phyloP scores from a whole-genome alignment of 2,329 filamentous ascomycete species.

The Juglanconis sp. region DNA sequence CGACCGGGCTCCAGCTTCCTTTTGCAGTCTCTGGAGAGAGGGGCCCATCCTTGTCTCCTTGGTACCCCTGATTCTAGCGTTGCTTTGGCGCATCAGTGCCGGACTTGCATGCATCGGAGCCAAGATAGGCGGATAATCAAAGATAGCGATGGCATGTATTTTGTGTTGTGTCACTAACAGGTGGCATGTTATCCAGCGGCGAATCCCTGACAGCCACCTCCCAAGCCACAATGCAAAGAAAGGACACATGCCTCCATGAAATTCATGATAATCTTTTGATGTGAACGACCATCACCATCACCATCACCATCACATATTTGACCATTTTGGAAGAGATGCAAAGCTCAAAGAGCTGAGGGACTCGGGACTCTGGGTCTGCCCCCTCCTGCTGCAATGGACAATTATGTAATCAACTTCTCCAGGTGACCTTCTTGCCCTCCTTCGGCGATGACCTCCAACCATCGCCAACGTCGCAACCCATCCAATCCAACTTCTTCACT shows the following conservation, averaged over 20 bases:
- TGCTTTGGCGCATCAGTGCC: slow-evolving; percentile 6
- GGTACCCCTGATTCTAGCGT: slow-evolving; percentile 18
- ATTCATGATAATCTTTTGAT: background rate
- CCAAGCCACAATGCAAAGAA: background rate
- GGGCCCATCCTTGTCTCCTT: background rate
- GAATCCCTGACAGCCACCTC: too few relatives aligned
- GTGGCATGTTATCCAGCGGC: too few relatives aligned
- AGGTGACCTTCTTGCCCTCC: background rate
- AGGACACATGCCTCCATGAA: background rate
- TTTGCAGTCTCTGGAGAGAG: background rate
- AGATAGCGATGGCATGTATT: slow-evolving; percentile 3
- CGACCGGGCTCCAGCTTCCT: slow-evolving; percentile 10
- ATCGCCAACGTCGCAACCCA: background rate
- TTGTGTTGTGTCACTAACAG: background rate
- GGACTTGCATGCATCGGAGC: slow-evolving; percentile 11
- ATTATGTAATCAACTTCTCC: background rate
- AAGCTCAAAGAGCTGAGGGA: background rate
- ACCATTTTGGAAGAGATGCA: background rate
- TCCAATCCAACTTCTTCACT: background rate
- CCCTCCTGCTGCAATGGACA: background rate
- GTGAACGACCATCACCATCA: background rate
- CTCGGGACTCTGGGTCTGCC: background rate
- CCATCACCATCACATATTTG: background rate
- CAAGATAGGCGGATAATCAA: slow-evolving; percentile 7
- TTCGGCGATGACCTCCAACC: background rate